phyloP scores from a whole-genome alignment of 2,329 filamentous ascomycete genomes.

The Cladobotryum mycophilum region DNA sequence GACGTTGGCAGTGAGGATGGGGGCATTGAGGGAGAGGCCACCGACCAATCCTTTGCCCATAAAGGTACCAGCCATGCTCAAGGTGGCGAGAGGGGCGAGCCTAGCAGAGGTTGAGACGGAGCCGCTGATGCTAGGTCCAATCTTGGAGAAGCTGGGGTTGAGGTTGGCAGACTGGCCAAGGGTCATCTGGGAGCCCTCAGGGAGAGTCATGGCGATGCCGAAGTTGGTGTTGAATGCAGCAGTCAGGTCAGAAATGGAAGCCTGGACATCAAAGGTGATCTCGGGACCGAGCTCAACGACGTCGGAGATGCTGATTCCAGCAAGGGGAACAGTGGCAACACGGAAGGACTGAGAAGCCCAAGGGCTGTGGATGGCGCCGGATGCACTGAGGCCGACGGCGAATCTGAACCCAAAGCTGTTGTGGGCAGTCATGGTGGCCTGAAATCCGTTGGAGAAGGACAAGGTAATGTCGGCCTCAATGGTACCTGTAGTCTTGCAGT shows the following conservation, averaged over 20 bases:
- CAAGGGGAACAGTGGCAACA: constrained; percentile 5
- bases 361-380: neutral
- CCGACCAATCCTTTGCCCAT: constrained; percentile 8
- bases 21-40: constrained; percentile 1
- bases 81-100: neutral
- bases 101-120: neutral
- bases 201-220: constrained; percentile 5
- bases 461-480: constrained; percentile 6
- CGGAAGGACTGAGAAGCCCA: neutral
- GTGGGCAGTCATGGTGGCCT: constrained; percentile 3
- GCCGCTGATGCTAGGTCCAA: neutral
- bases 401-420: constrained; percentile 5
- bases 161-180: neutral
- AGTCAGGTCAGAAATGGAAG: constrained; percentile 3
- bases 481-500: constrained; percentile 6
- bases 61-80: constrained; percentile 7
- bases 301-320: constrained; percentile 4
- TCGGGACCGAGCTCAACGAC: constrained; percentile 9
- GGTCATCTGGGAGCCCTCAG: constrained; percentile 5
- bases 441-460: constrained; percentile 2
- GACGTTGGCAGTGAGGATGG: neutral
- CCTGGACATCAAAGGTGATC: constrained; percentile 4
- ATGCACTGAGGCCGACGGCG: constrained; percentile 1
- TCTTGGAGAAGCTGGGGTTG: neutral
- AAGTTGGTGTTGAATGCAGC: constrained; percentile 1